Base-by-base conservation (phyloP, 257 asterid genomes). In the Solanum piurae region DNA sequence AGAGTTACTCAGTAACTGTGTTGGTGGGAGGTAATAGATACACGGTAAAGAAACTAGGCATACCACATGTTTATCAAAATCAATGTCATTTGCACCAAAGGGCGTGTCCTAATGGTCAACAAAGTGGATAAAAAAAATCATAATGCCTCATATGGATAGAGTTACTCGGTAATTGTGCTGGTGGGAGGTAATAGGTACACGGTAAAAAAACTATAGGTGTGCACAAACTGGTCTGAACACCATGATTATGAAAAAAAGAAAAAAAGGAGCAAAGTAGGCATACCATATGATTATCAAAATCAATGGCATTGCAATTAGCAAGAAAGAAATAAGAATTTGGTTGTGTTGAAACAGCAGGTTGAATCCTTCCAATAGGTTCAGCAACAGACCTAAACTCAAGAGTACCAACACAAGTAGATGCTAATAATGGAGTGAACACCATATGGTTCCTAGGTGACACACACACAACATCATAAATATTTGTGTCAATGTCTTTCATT, bases 401-500 rank as follows among this genome's bases (percentile, higher is more conserved):
- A 37, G 99, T 97, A 12, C 99, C 99, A 60, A 97, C 99, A 87
- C 99, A 97, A 42, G 99, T 97, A 37, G 99, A 97, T 18, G 99
- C 99, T 40, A 97, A 90, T 73, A 97, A 89, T n/a, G 99, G 99
- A 37, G 99, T 95, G 88, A 97, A 97, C 23, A 97, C 99, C 99
- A 95, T 97, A 93, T 97, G 99, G 21, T 97, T 97, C 89, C 99
- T 93, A 0, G 99, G 99, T 4, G 99, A 97, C 37, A 97, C 95
- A 75, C 98, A 94, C 5, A 96, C 98, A 44, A 97, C 90, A 87
- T 97, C 99, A 88, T 96, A 97, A 14, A 89, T 75, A 62, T 87
- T 90, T 5, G 98, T 92, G 66, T 97, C 98, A 38, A 96, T 93
- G 12, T 91, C 99, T 94, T 97, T 96, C 86, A 97, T 91, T 5